Conservation (phyloP, 768 basidiomycete genomes). For the Mycena chlorophos region DNA sequence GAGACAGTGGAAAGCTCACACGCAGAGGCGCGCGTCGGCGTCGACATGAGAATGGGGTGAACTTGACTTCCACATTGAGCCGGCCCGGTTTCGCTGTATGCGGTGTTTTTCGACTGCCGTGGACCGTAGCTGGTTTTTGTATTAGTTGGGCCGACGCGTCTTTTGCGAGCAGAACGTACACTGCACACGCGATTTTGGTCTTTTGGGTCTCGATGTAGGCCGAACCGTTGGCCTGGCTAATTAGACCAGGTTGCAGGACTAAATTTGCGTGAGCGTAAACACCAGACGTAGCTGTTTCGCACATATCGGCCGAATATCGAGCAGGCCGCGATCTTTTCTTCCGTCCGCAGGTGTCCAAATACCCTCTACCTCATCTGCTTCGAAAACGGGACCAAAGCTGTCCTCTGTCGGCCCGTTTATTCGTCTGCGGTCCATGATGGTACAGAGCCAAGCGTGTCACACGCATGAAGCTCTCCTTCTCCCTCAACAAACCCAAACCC, state of each 20-base stretch:
- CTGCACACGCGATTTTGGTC: constrained; percentile 94
- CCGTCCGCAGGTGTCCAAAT: constrained; percentile 37
- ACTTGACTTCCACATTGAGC: constrained; percentile 95
- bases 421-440: constrained; percentile 81
- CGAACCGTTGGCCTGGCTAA: constrained; percentile 92
- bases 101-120: constrained; percentile 74
- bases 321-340: constrained; percentile 52
- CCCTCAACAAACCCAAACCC: constrained; percentile 66
- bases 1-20: constrained; percentile 50
- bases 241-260: constrained; percentile 90
- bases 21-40: constrained; percentile 80
- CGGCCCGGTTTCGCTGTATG: constrained; percentile 87
- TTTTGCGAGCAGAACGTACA: constrained; percentile 56
- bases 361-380: constrained; percentile 39
- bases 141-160: constrained; percentile 11
- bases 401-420: constrained; percentile 85
- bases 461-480: constrained; percentile 89
- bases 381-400: constrained; percentile 66
- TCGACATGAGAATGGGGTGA: constrained; percentile 87
- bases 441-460: constrained; percentile 20
- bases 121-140: constrained; percentile 69
- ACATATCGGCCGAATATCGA: constrained; percentile 89
- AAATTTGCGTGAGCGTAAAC: constrained; percentile 10
- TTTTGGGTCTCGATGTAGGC: constrained; percentile 93
- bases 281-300: constrained; percentile 23